These are phyloP conservation scores for Tylopilus sp. DNA, from an alignment of 768 basidiomycete genomes.

Conservation along the genomic window DNA sequence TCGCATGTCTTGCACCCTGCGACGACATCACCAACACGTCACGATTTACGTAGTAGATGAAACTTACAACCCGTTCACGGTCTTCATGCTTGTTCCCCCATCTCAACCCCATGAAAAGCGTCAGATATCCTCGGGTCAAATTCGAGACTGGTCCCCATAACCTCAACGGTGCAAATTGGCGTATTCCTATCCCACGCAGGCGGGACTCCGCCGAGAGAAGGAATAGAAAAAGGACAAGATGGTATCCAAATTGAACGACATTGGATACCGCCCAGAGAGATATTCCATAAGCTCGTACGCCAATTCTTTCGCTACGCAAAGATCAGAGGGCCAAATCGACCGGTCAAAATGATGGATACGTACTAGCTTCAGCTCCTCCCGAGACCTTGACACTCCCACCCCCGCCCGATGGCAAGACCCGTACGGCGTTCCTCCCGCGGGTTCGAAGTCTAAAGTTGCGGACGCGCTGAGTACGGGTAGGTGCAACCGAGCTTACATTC, in stretches of 20 bases:
- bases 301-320: conserved; percentile 54
- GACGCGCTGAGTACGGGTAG: conserved; percentile 48
- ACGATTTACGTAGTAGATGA: background rate
- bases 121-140: conserved; percentile 44
- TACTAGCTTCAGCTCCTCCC: conserved; percentile 32
- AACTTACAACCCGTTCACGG: conserved; percentile 60
- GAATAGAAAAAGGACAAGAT: conserved; percentile 1
- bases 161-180: conserved; percentile 49
- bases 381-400: conserved; percentile 34
- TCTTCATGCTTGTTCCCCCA: conserved; percentile 53
- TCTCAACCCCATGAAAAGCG: conserved; percentile 17
- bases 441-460: conserved; percentile 51
- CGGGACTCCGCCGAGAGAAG: conserved; percentile 23
- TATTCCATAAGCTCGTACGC: conserved; percentile 69
- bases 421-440: conserved; percentile 46
- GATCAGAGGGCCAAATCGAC: background rate
- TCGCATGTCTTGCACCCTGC: conserved; percentile 53
- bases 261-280: conserved; percentile 59
- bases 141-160: conserved; percentile 45
- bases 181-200: conserved; percentile 41
- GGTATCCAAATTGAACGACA: too few species aligned
- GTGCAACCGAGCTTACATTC: conserved; percentile 68
- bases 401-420: conserved; percentile 41
- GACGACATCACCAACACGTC: conserved; percentile 5
- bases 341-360: background rate